Base-by-base conservation (phyloP, 2,329 filamentous ascomycete genomes). In the Neonectria neomacrospora region DNA sequence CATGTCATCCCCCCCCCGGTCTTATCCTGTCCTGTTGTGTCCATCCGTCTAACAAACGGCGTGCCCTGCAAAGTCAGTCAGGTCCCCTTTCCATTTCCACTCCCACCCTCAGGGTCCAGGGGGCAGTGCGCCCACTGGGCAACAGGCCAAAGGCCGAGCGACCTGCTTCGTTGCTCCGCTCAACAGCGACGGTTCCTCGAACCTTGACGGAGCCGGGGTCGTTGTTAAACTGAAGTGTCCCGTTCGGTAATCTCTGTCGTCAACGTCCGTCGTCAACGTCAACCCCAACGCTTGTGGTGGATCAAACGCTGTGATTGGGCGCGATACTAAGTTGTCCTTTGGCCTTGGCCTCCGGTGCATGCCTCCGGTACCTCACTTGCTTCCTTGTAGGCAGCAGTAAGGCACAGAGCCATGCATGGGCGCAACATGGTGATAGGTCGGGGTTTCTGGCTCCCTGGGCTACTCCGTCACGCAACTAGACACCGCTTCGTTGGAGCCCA, bases 401-500 rank as follows among this genome's bases (percentile, higher is more conserved):
- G 14, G 37, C 39, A 48, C 23, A 47, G n/a, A 34, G 23, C 14
- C 32, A 63, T 63, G 60, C 60, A 42, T 34, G 48, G 51, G 16
- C 60, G 37, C 39, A 28, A 28, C 54, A 42, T 28, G 23, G 48
- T 58, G 54, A 62, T 63, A 63, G 60, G 60, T 23, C 42, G 59
- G 26, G 47, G 53, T 63, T 50, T 48, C 56, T 58, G 44, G 42
- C n/a, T 41, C 9, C 37, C 37, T 37, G n/a, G 37, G n/a, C 37
- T 41, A n/a, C 47, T 59, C 56, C 37, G 47, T 61, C 37, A 42
- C 53, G 44, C 39, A 53, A 50, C 55, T 64, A 41, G 70, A 70
- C 70, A 71, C 68, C 70, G 70, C 70, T 70, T 68, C 54, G 58
- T 61, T 61, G 62, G 42, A 61, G 66, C 57, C 59, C 60, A 56